Conservation (phyloP, 2,329 filamentous ascomycete species). For the Xylariomycetidae sp. region DNA sequence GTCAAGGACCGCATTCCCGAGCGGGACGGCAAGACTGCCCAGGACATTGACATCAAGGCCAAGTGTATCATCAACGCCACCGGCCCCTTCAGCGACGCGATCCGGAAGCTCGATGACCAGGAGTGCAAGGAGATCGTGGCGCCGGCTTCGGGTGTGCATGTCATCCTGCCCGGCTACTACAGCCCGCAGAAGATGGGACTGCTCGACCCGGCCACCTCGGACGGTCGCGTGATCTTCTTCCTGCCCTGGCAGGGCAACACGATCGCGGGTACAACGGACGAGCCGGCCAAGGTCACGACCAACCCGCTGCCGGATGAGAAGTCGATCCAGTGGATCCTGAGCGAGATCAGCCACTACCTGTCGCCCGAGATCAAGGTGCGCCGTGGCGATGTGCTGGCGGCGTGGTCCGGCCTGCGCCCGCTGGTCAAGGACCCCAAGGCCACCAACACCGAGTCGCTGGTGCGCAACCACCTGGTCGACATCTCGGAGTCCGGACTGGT, state of each 20-base stretch:
- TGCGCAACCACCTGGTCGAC: slow-evolving; percentile 79
- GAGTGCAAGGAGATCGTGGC: slow-evolving; percentile 71
- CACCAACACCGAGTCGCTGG: slow-evolving; percentile 78
- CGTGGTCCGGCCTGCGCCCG: slow-evolving; percentile 84
- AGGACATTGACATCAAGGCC: slow-evolving; percentile 66
- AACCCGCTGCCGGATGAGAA: slow-evolving; percentile 76
- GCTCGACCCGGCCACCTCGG: slow-evolving; percentile 79
- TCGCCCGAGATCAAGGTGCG: slow-evolving; percentile 80
- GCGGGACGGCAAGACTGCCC: slow-evolving; percentile 53
- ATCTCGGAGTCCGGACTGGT: slow-evolving; percentile 73
- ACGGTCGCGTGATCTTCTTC: slow-evolving; percentile 89
- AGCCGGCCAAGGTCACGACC: slow-evolving; percentile 62
- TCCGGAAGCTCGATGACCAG: slow-evolving; percentile 78
- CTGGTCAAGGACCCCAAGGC: slow-evolving; percentile 82
- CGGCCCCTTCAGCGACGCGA: slow-evolving; percentile 79
- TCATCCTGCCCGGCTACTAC: slow-evolving; percentile 83
- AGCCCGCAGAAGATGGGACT: slow-evolving; percentile 81
- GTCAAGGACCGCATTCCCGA: slow-evolving; percentile 66
- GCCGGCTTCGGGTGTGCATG: slow-evolving; percentile 77
- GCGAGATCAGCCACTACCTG: slow-evolving; percentile 75
- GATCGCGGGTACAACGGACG: slow-evolving; percentile 83
- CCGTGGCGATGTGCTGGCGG: slow-evolving; percentile 79
- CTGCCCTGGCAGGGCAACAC: slow-evolving; percentile 90
- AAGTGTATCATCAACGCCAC: slow-evolving; percentile 86
- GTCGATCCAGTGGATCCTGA: slow-evolving; percentile 83